Evolutionary conservation across 495 filamentous ascomycete genomes (phyloP), one percentile per base, ranked within the genome.

Genomic region (Tuber umbilicatum): DNA sequence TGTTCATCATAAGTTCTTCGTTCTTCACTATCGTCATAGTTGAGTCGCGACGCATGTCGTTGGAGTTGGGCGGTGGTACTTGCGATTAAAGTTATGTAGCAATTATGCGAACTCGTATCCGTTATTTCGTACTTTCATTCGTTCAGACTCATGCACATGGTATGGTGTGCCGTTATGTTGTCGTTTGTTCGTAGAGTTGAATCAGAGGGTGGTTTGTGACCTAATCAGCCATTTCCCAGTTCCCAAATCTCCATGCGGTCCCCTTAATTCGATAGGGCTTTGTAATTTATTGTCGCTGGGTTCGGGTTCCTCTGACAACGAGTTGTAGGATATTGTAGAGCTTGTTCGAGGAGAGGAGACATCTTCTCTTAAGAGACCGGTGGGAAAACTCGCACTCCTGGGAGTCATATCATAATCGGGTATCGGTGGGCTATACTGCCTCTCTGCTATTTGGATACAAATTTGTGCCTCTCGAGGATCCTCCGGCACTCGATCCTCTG

Each of bases 351-450:
- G 55, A 27, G 55, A 64, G 55, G 76, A 69, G 41, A 43, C 42
- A 55, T 74, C 50, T 7, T 78, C 75, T 35, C 69, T 38, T 39
- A 75, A 79, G 70, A 74, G 70, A 40, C 72, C 69, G 35, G 31
- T 67, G 21, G 77, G 77, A 41, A 79, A 79, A 68, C 72, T 79
- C 27, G 76, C 67, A 64, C 77, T 79, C 37, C 76, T 76, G 14
- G 77, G 77, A 69, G 77, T 78, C 77, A 79, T 79, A 41, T 79
- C 77, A 40, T 79, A 79, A 72, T 79, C 77, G 37, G 77, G 77
- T 78, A 79, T 79, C 27, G 77, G 77, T 38, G 77, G 77, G 55
- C 77, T 79, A 41, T 74, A 74, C 39, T 78, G 77, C 35, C 77
- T 79, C 45, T 79, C 77, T 21, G 68, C 43, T 31, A 75, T 72